Evolutionary conservation across 805 yeast genomes (phyloP).

Genomic region (Zygosaccharomyces bailii): DNA sequence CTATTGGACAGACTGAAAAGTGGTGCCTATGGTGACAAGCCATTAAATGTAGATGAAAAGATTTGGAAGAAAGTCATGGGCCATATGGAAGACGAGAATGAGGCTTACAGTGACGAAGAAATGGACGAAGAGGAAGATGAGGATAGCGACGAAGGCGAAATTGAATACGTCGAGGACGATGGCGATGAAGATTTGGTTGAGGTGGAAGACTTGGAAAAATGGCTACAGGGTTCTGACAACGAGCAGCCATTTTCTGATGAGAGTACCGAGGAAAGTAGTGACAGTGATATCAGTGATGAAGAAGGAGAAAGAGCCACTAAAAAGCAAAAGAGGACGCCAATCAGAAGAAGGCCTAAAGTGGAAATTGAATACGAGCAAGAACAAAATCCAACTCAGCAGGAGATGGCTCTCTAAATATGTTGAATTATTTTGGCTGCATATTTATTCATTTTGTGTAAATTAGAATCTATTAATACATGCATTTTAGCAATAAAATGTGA

Average conservation of each 20-base stretch:
- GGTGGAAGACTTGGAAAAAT: constrained; percentile 86
- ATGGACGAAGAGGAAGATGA: constrained; percentile 50
- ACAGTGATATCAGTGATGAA: constrained; percentile 40
- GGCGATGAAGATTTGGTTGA: constrained; percentile 88
- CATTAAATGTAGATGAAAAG: constrained; percentile 92
- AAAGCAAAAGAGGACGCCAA: constrained; percentile 37
- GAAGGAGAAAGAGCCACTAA: constrained; percentile 39
- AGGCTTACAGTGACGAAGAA: constrained; percentile 44
- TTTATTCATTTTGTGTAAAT: constrained; percentile 8
- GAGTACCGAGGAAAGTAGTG: constrained; percentile 35
- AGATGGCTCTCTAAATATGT: constrained; percentile 24
- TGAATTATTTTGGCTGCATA: neutral
- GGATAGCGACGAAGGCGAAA: constrained; percentile 64
- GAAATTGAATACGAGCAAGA: constrained; percentile 86
- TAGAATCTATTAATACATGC: constrained; percentile 4
- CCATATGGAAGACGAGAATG: constrained; percentile 69
- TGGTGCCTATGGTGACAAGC: constrained; percentile 98
- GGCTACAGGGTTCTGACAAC: constrained; percentile 61
- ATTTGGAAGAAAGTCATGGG: constrained; percentile 94
- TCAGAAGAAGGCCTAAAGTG: constrained; percentile 63
- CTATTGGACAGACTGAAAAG: constrained; percentile 89
- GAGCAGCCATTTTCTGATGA: constrained; percentile 34
- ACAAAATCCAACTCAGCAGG: constrained; percentile 31
- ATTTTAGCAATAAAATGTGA: neutral
- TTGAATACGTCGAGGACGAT: constrained; percentile 86